Base-by-base conservation (phyloP, 305 asterid genomes). In the Fraxinus greggii region DNA sequence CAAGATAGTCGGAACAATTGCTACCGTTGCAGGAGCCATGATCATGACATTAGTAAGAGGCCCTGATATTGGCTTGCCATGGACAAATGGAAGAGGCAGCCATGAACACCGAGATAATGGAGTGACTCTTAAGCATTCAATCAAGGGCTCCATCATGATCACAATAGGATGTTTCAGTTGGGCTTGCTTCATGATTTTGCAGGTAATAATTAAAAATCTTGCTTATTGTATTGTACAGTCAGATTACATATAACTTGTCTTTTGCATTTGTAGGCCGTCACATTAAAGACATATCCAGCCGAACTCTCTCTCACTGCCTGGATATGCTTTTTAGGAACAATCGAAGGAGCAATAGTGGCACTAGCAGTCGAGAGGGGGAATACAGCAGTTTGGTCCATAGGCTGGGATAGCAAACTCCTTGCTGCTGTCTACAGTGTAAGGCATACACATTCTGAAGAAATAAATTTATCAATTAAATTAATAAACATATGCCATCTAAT, bases 241-340 rank as follows among this genome's bases (percentile, higher is more conserved):
- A 28, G n/a, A 54, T 54, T 56, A 12, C 7, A 35, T 77, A 23
- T 77, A 42, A 82, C 72, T 31, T 26, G 15, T 40, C n/a, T 28
- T 76, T 5, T 35, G 23, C 56, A 75, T n/a, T 80, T 54, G 28
- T 75, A 95, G 99, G 97, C 99, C 15, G 88, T 92, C 67, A 94
- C 98, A 7, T 86, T 95, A 17, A 67, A 42, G 83, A 87, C 97
- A 1, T 95, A 94, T 84, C 98, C 98, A 0, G 92, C 93, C 0
- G 97, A 94, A 84, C 93, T 95, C 31, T 93, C 99, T 2, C 91
- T 95, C 67, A 94, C 99, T 6, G 98, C 98, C 23, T 95, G 97
- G 98, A 92, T 95, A 84, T 95, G 99, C 88, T 78, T 91, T 69
- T 29, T 95, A 77, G 99, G 98, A 89, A 91, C 97, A 38, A 90